Conservation (phyloP, 2,329 filamentous ascomycete species). For the Teratosphaeria destructans region DNA sequence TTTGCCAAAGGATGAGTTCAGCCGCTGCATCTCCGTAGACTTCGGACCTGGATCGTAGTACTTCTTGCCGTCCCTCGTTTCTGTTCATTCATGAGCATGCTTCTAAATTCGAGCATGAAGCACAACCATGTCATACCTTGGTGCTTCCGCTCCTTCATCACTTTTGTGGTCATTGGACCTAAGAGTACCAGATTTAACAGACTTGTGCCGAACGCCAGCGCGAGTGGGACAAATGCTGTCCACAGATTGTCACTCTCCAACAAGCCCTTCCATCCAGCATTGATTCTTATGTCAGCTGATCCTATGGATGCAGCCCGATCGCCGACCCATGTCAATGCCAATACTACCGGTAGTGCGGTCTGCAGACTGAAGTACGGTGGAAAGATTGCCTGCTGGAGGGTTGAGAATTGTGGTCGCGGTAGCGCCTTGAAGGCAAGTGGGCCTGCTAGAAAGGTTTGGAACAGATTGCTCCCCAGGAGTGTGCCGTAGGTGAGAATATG, state of each 20-base stretch:
- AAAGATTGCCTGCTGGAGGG: conserved; percentile 71
- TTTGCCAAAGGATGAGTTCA: conserved; percentile 69
- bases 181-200: conserved; percentile 60
- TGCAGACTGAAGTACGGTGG: conserved; percentile 84
- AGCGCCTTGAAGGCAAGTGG: conserved; percentile 68
- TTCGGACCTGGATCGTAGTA: conserved; percentile 70
- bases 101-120: background rate
- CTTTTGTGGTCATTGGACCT: conserved; percentile 62
- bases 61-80: conserved; percentile 81
- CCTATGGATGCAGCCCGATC: conserved; percentile 26
- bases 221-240: conserved; percentile 58
- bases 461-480: conserved; percentile 75
- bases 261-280: conserved; percentile 28
- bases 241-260: conserved; percentile 51
- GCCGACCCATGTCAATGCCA: conserved; percentile 75
- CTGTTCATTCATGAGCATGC: conserved; percentile 28
- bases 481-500: conserved; percentile 69
- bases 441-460: conserved; percentile 70
- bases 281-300: conserved; percentile 10
- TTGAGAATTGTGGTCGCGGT: conserved; percentile 68
- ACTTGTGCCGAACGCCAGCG: conserved; percentile 59
- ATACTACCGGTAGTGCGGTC: conserved; percentile 58
- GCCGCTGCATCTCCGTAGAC: conserved; percentile 67
- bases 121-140: conserved; percentile 51
- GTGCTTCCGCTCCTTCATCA: conserved; percentile 65